Evolutionary conservation across 345 rosid species (phyloP).

Genomic region (Sonneratia alba): DNA sequence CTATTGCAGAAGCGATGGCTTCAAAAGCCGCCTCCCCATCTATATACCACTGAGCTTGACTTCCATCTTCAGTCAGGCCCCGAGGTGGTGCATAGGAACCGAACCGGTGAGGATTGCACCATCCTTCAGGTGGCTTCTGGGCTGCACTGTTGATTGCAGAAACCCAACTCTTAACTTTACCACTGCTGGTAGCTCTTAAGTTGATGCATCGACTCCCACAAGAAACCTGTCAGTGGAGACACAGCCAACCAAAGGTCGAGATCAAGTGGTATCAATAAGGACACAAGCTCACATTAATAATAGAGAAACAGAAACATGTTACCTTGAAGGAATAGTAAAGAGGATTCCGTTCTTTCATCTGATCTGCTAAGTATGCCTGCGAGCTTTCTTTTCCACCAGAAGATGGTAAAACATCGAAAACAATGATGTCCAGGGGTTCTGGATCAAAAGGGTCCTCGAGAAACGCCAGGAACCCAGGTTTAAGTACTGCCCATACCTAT

Average conservation of each 20-base stretch:
- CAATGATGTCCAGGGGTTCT: slow-evolving; percentile 63
- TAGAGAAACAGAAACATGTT: slow-evolving; percentile 10
- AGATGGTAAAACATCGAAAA: slow-evolving; percentile 48
- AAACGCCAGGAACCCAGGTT: slow-evolving; percentile 88
- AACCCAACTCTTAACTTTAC: slow-evolving; percentile 72
- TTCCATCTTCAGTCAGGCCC: slow-evolving; percentile 74
- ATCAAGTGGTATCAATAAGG: not conserved
- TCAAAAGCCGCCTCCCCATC: slow-evolving; percentile 90
- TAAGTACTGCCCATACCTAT: slow-evolving; percentile 95
- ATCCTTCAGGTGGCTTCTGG: slow-evolving; percentile 40
- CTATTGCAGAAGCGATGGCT: slow-evolving; percentile 76
- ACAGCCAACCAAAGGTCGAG: not conserved
- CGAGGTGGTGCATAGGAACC: slow-evolving; percentile 76
- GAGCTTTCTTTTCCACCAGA: slow-evolving; percentile 22
- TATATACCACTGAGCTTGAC: slow-evolving; percentile 86
- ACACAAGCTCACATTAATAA: not conserved
- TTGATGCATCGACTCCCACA: slow-evolving; percentile 54
- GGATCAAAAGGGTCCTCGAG: slow-evolving; percentile 65
- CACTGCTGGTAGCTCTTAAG: slow-evolving; percentile 44
- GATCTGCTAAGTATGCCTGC: slow-evolving; percentile 39
- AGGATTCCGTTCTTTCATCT: slow-evolving; percentile 60
- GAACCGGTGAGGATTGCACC: slow-evolving; percentile 72
- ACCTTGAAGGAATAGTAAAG: slow-evolving; percentile 56
- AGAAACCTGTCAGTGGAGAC: slow-evolving; percentile 31
- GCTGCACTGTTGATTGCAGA: slow-evolving; percentile 57